Evolutionary conservation across 495 filamentous ascomycete species (phyloP).

Genomic region (Penicillium dipodomyicola): DNA sequence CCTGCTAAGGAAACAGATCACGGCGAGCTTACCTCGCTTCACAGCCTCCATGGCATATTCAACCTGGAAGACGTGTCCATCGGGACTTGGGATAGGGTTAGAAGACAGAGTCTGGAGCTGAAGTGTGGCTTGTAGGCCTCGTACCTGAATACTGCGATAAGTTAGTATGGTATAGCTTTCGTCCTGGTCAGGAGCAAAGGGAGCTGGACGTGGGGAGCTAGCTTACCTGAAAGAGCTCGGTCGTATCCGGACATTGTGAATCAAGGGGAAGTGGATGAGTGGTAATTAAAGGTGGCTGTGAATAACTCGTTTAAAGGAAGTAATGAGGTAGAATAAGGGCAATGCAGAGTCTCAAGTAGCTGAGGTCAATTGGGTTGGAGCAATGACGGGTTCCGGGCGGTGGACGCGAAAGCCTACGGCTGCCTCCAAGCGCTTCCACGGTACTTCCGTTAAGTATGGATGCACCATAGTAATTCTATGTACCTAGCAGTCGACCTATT

Average conservation of each 20-base stretch:
- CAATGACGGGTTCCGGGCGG: slow-evolving; percentile 35
- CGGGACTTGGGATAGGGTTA: slow-evolving; percentile 63
- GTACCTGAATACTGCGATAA: slow-evolving; percentile 32
- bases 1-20: slow-evolving; percentile 5
- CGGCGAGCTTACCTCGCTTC: slow-evolving; percentile 72
- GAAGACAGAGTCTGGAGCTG: slow-evolving; percentile 19
- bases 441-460: slow-evolving; percentile 11
- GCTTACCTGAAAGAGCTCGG: slow-evolving; percentile 86
- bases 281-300: slow-evolving; percentile 1
- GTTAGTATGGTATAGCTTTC: slow-evolving; percentile 18
- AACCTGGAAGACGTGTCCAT: slow-evolving; percentile 99
- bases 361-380: slow-evolving; percentile 21
- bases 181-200: slow-evolving; percentile 17
- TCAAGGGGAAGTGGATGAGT: slow-evolving; percentile 6
- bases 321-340: slow-evolving; percentile 12
- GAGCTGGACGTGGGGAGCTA: slow-evolving; percentile 30
- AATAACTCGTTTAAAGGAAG: not conserved
- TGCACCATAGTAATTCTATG: slow-evolving; percentile 4
- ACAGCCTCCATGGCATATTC: slow-evolving; percentile 99
- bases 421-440: slow-evolving; percentile 27
- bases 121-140: slow-evolving; percentile 6
- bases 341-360: slow-evolving; percentile 15
- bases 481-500: not conserved
- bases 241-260: slow-evolving; percentile 86
- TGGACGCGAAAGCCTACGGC: slow-evolving; percentile 33